phyloP scores from a whole-genome alignment of 768 basidiomycete species.

The Coprinellus aureogranulatus region DNA sequence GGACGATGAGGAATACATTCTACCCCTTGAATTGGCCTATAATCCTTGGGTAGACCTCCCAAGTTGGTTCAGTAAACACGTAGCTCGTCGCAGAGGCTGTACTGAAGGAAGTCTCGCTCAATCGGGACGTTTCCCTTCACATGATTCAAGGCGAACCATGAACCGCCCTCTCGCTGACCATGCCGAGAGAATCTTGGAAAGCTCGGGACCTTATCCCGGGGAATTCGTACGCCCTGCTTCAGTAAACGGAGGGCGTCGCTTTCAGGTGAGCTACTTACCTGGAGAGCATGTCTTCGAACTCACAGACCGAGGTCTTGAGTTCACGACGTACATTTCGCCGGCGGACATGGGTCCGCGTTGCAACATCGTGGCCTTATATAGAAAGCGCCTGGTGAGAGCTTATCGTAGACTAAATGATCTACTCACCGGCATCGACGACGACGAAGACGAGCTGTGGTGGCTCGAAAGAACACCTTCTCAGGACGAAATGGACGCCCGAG shows the following conservation, averaged over 20 bases:
- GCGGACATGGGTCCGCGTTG: background rate
- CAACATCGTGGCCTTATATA: background rate
- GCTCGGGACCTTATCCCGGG: background rate
- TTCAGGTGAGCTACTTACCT: background rate
- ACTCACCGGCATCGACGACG: background rate
- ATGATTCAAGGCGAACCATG: background rate
- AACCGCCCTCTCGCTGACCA: background rate
- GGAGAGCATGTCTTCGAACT: background rate
- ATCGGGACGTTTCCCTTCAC: background rate
- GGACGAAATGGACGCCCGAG: background rate
- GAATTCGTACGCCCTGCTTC: background rate
- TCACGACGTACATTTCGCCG: background rate
- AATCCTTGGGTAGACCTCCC: background rate
- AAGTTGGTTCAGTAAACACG: background rate
- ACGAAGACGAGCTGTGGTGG: background rate
- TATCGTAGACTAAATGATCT: background rate
- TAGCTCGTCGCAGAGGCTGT: background rate
- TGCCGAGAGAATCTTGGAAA: background rate
- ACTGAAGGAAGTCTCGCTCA: background rate
- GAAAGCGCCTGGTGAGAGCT: background rate
- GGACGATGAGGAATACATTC: background rate
- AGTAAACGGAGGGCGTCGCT: background rate
- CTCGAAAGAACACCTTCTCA: background rate
- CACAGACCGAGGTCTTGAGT: background rate
- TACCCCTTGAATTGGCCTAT: background rate